A percentile compares a stretch with the other conserved stretches of the same genome.
These are phyloP conservation scores for Pseudonectria foliicola DNA, from an alignment of 2,329 filamentous ascomycete genomes.

Conservation along the genomic window DNA sequence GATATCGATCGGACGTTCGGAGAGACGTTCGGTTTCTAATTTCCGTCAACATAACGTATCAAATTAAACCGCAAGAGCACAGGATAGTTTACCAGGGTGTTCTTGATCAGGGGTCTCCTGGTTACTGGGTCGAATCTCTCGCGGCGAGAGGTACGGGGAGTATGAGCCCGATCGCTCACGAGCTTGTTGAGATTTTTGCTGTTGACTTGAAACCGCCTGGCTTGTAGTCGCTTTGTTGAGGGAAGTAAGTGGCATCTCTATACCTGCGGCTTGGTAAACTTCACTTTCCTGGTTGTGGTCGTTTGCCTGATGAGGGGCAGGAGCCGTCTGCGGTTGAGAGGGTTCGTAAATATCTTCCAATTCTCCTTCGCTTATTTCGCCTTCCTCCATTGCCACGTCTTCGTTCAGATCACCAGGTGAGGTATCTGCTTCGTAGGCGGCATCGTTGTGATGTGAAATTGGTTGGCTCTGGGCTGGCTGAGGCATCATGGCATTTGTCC, in stretches of 20 bases:
- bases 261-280: neutral
- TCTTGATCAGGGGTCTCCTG: conserved; percentile 7
- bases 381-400: conserved; percentile 51
- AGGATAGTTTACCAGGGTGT: conserved; percentile 4
- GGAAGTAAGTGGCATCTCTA: neutral
- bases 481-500: conserved; percentile 4
- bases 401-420: conserved; percentile 2
- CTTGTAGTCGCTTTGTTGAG: no score
- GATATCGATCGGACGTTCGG: neutral
- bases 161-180: conserved; percentile 46
- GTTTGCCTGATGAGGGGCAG: neutral
- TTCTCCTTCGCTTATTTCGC: conserved; percentile 67
- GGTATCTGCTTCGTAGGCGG: neutral
- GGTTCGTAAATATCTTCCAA: conserved; percentile 51
- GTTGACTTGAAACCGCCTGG: no score
- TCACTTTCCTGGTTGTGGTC: neutral
- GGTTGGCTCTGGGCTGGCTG: conserved; percentile 1
- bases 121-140: conserved; percentile 31
- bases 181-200: conserved; percentile 5
- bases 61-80: neutral
- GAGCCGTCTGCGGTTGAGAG: conserved; percentile 4
- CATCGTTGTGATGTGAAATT: neutral
- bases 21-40: conserved; percentile 6
- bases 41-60: conserved; percentile 4
- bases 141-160: conserved; percentile 44